These are phyloP conservation scores for Nothophytophthora sp. DNA, from an alignment of 352 stramenopile species.

Conservation along the genomic window DNA sequence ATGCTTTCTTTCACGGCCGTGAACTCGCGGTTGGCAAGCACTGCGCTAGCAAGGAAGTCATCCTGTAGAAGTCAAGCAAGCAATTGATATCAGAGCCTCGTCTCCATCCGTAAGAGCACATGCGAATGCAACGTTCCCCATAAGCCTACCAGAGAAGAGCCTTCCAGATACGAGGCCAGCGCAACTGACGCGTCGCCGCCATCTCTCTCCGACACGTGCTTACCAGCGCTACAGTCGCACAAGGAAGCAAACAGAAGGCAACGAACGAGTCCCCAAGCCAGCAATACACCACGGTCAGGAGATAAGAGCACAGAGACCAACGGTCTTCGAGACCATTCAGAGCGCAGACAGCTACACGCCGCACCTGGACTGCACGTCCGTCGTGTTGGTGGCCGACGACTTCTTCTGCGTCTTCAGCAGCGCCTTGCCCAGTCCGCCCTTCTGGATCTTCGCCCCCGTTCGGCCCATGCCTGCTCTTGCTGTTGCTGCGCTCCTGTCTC, in stretches of 20 bases:
- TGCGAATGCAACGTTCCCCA: too few relatives aligned
- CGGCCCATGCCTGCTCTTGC: conserved; percentile 52
- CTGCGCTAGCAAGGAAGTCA: conserved; percentile 92
- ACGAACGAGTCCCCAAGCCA: too few relatives aligned
- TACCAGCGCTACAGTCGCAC: conserved; percentile 53
- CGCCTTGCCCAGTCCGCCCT: conserved; percentile 71
- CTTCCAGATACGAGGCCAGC: conserved; percentile 85
- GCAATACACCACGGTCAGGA: too few relatives aligned
- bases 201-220: conserved; percentile 82
- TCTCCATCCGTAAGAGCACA: not conserved
- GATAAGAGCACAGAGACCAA: not conserved
- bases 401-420: conserved; percentile 82
- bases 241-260: not conserved
- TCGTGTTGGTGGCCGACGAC: conserved; percentile 59
- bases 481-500: too few relatives aligned
- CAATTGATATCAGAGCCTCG: not conserved
- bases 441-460: conserved; percentile 73
- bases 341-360: not conserved
- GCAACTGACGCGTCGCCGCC: conserved; percentile 81
- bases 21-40: conserved; percentile 92
- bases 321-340: too few relatives aligned
- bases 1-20: conserved; percentile 90
- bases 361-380: conserved; percentile 76
- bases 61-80: conserved; percentile 46
- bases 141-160: conserved; percentile 72